Base-by-base conservation (phyloP, 768 basidiomycete species). In the Serendipita indica region DNA sequence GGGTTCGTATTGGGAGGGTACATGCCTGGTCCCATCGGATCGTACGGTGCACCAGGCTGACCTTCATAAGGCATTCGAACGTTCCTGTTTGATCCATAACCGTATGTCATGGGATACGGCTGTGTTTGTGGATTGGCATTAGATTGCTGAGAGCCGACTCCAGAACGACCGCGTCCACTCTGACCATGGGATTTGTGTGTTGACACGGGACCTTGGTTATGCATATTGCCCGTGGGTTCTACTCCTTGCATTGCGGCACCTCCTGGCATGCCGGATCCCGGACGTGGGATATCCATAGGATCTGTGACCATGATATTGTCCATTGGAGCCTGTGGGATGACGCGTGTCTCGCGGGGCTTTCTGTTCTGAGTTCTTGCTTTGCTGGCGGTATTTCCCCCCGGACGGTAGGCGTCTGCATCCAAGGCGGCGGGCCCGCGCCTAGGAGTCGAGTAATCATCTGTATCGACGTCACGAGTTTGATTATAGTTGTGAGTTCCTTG, bases 381-480 rank as follows among this genome's bases (percentile, higher is more conserved):
- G 22, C 30, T 54, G 7, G 22, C 49, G 22, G 49, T 54, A 30
- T 54, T 54, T 1, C 49, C 49, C 20, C 49, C 49, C 7, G 49
- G 49, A 7, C 49, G 20, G 22, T 54, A 54, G 20, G 49, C 49
- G 16, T 54, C 49, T 25, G 20, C 49, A 27, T 54, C 49, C 20
- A 54, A 2, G 22, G 49, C 49, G 4, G 12, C 3, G 20, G 32
- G 20, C 10, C 49, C 49, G 7, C 49, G 49, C 20, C 49, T 18
- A 33, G 49, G 49, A 10, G 49, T 54, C n/a, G 49, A 54, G n/a
- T 54, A 54, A 12, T 54, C 49, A 28, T 54, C 49, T 2, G 49
- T 54, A n/a, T 54, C 49, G 4, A 54, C 30, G 30, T 54, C 49
- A 25, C 32, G 49, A n/a, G n/a, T 22, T 32, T 54, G 49, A 16